These are phyloP conservation scores for Coemansia sp. DNA, from an alignment of 192 early-diverging fungal species.

Conservation along the genomic window DNA sequence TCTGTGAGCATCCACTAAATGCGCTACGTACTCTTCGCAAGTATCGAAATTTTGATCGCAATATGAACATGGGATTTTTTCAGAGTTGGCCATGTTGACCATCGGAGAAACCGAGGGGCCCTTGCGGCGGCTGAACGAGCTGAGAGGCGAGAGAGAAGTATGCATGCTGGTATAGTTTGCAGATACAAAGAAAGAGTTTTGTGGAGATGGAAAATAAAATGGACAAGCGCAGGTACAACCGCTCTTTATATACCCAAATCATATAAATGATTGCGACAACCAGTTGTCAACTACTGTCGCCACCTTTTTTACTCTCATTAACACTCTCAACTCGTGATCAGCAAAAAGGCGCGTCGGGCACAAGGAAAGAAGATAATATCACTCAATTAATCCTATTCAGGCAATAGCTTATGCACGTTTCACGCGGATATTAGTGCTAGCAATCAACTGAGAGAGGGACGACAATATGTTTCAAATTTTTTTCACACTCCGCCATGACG, in stretches of 20 bases:
- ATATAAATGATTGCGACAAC: no score
- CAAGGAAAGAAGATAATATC: no score
- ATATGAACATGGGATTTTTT: no score
- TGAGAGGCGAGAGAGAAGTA: not conserved
- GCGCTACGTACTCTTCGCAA: no score
- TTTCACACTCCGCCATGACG: no score
- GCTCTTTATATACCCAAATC: no score
- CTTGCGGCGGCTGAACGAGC: not conserved
- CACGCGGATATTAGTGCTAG: not conserved
- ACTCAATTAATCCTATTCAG: no score
- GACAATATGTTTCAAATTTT: no score
- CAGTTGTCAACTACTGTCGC: not conserved
- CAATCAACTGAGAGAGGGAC: not conserved
- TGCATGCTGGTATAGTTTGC: not conserved
- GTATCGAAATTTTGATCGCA: no score
- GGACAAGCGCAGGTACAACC: not conserved
- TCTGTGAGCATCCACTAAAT: no score
- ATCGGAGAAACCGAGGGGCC: not conserved
- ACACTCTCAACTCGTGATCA: no score
- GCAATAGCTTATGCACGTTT: not conserved
- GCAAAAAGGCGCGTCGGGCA: not conserved
- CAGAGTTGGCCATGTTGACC: not conserved
- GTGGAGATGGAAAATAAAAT: not conserved
- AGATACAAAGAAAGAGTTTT: not conserved
- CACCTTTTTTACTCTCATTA: no score